Conservation (phyloP, 352 stramenopile genomes). For the Globisporangium spiculum region DNA sequence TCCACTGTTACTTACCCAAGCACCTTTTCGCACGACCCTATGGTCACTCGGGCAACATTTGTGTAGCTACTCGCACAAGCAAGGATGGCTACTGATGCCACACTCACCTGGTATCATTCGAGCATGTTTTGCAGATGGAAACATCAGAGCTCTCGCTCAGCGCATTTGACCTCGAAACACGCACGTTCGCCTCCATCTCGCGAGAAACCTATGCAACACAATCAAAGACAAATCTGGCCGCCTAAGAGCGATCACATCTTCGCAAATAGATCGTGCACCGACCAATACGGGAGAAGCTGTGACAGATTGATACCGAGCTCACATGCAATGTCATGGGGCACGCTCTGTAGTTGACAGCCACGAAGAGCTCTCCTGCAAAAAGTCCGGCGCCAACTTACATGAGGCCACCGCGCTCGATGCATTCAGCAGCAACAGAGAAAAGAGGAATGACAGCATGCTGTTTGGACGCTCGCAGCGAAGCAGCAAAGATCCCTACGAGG, state of each 20-base stretch:
- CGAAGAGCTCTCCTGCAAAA: too few relatives aligned
- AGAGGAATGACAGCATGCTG: background rate
- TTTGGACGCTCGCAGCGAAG: background rate
- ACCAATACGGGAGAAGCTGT: background rate
- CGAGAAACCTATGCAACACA: background rate
- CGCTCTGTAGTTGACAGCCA: too few relatives aligned
- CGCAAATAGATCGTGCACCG: background rate
- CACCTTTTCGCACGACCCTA: too few relatives aligned
- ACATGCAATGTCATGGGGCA: too few relatives aligned
- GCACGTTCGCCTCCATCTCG: background rate
- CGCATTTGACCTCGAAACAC: background rate
- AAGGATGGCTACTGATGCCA: too few relatives aligned
- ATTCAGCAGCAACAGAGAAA: background rate
- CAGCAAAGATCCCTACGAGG: background rate
- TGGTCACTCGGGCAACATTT: too few relatives aligned
- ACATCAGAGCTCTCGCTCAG: background rate
- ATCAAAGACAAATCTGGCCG: background rate
- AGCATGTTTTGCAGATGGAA: background rate
- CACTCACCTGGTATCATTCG: background rate
- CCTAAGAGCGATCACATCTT: background rate
- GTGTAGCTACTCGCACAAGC: too few relatives aligned
- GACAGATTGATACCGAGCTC: background rate
- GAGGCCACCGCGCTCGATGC: too few relatives aligned
- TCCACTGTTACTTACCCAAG: too few relatives aligned
- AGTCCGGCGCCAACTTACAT: too few relatives aligned